Percentiles rank a stretch among this genome's conserved stretches.
Conservation (phyloP, 139 green algal genomes). For the Chlamydomonas eustigma region DNA sequence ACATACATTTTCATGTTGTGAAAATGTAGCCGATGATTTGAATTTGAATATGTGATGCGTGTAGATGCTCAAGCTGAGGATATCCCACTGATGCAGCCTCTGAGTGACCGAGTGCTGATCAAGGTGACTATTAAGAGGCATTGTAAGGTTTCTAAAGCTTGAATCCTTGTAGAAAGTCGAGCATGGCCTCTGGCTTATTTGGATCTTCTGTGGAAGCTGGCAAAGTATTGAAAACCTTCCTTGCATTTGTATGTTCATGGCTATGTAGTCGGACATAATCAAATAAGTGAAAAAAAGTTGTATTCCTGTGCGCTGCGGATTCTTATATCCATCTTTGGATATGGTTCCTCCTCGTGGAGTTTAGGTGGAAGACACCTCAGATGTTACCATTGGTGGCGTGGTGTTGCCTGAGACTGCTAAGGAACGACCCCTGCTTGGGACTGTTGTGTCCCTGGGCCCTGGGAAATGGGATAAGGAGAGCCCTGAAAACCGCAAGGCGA, state of each 20-base stretch:
- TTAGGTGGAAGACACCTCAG: conserved; percentile 60
- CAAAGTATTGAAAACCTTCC: no score
- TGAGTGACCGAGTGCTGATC: conserved; percentile 83
- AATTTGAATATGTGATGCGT: background rate
- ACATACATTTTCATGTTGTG: no score
- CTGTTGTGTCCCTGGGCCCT: conserved; percentile 60
- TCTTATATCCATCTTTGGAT: no score
- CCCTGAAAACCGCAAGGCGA: conserved; percentile 55
- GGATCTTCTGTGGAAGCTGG: no score
- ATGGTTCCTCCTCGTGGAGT: background rate
- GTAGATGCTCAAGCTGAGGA: conserved; percentile 74
- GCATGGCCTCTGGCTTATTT: no score
- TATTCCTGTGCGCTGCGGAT: no score
- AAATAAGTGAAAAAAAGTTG: background rate
- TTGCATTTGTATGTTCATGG: no score
- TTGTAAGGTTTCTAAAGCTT: no score
- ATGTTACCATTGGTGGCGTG: conserved; percentile 85
- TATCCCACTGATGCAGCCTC: conserved; percentile 77
- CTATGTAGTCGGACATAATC: no score
- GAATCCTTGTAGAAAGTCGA: no score
- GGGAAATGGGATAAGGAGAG: conserved; percentile 65
- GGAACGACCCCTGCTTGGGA: conserved; percentile 74
- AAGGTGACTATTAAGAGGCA: no score
- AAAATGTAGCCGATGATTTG: background rate
- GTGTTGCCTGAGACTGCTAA: conserved; percentile 84